Conservation (phyloP, 805 yeast species). For the Candida sakaeoensis region DNA sequence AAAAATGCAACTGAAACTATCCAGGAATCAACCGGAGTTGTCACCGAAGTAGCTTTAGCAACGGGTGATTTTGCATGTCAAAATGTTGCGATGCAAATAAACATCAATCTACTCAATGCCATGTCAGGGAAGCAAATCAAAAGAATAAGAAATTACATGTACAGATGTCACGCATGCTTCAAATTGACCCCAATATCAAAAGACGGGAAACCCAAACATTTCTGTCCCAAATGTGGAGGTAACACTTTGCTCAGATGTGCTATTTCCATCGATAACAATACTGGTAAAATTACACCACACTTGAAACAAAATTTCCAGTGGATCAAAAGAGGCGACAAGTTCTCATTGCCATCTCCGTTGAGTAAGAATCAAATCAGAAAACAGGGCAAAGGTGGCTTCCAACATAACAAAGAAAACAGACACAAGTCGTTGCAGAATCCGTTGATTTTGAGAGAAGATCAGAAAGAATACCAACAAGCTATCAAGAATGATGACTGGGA, state of each 20-base stretch:
- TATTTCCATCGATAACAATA: constrained; percentile 71
- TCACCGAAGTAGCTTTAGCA: constrained; percentile 74
- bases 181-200: constrained; percentile 73
- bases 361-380: constrained; percentile 69
- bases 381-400: constrained; percentile 76
- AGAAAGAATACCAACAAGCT: constrained; percentile 87
- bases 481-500: constrained; percentile 86
- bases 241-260: constrained; percentile 86
- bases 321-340: constrained; percentile 84
- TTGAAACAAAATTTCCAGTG: constrained; percentile 90
- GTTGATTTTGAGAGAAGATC: constrained; percentile 79
- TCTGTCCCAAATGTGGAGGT: constrained; percentile 96
- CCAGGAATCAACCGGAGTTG: constrained; percentile 26
- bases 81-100: constrained; percentile 89
- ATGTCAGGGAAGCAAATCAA: constrained; percentile 81
- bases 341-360: constrained; percentile 81
- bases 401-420: constrained; percentile 62
- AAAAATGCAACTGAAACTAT: constrained; percentile 65
- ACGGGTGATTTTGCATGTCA: constrained; percentile 98
- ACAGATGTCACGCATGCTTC: constrained; percentile 97
- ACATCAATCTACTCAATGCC: constrained; percentile 79
- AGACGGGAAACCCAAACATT: constrained; percentile 73
- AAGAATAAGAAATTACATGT: constrained; percentile 86
- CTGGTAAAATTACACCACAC: constrained; percentile 85
- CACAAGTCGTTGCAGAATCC: constrained; percentile 48